Percentiles rank a stretch among this genome's conserved stretches.
These are phyloP conservation scores for Isochrysis galbana DNA, from an alignment of 78 protist genomes.

Conservation along the genomic window DNA sequence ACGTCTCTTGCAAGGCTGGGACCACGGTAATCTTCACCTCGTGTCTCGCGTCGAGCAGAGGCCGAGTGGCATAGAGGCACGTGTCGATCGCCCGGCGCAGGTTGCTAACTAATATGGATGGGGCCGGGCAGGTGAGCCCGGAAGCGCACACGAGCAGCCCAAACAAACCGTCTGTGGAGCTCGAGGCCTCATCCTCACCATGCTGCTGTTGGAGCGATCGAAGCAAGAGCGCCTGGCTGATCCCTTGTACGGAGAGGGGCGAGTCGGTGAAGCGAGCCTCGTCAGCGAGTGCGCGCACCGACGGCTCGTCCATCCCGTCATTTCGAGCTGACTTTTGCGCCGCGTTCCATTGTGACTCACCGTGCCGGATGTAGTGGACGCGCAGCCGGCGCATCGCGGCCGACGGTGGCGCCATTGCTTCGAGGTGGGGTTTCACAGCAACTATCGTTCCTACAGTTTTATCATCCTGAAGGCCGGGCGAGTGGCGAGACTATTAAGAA, in stretches of 20 bases:
- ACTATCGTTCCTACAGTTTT: too few relatives aligned
- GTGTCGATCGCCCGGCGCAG: not conserved
- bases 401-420: too few relatives aligned
- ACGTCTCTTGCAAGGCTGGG: not conserved
- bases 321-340: not conserved
- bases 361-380: not conserved
- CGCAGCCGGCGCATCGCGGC: too few relatives aligned
- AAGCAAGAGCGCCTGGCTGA: not conserved
- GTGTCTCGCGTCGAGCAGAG: not conserved
- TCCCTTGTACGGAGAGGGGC: not conserved
- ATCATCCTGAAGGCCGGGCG: too few relatives aligned
- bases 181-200: too few relatives aligned
- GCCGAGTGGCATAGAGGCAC: not conserved
- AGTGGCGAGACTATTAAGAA: too few relatives aligned
- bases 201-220: not conserved
- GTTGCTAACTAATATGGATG: not conserved
- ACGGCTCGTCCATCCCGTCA: not conserved
- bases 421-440: too few relatives aligned
- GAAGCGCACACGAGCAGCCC: not conserved
- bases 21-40: not conserved
- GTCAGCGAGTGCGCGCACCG: not conserved
- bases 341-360: not conserved
- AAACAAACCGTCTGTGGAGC: not conserved
- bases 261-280: not conserved
- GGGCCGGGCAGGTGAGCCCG: not conserved